Percentiles rank a stretch among this genome's conserved stretches.
phyloP scores from a whole-genome alignment of 768 basidiomycete genomes.

The Termitomyces sp. region DNA sequence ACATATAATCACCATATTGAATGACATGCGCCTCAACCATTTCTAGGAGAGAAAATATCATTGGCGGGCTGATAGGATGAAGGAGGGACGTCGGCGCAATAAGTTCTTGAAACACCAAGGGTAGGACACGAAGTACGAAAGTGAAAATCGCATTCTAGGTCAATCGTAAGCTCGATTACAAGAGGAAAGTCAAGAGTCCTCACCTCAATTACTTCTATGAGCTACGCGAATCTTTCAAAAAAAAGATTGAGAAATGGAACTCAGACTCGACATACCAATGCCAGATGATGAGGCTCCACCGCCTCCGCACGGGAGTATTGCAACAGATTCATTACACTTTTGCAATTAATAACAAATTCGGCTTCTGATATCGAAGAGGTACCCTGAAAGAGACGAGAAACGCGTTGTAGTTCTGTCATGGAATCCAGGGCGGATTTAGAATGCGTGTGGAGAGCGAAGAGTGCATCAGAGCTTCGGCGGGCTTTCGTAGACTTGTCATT shows the following conservation, averaged over 20 bases:
- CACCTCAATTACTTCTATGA: slow-evolving; percentile 17
- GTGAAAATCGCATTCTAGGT: slow-evolving; percentile 14
- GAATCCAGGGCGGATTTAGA: not conserved
- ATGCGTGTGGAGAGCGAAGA: not conserved
- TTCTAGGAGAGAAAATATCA: slow-evolving; percentile 14
- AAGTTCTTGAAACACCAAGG: slow-evolving; percentile 11
- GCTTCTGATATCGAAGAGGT: slow-evolving; percentile 13
- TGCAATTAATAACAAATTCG: slow-evolving; percentile 16
- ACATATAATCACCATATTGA: slow-evolving; percentile 11
- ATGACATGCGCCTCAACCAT: slow-evolving; percentile 8
- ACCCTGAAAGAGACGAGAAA: slow-evolving; percentile 10
- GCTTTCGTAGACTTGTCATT: not conserved
- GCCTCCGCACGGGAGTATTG: slow-evolving; percentile 5
- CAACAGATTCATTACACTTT: slow-evolving; percentile 12
- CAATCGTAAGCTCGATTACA: not conserved
- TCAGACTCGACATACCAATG: slow-evolving; percentile 6
- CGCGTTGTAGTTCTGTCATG: slow-evolving; percentile 10
- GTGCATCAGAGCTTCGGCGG: not conserved
- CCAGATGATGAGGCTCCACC: not conserved
- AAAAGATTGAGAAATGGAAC: not conserved
- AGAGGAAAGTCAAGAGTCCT: not conserved
- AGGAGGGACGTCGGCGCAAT: slow-evolving; percentile 6
- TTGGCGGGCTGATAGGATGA: slow-evolving; percentile 13
- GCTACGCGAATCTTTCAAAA: slow-evolving; percentile 1
- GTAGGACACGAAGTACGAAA: slow-evolving; percentile 16